A percentile compares a stretch with the other conserved stretches of the same genome.
Evolutionary conservation across 106 monocot genomes (phyloP).

Genomic region (Vanilla planifolia): DNA sequence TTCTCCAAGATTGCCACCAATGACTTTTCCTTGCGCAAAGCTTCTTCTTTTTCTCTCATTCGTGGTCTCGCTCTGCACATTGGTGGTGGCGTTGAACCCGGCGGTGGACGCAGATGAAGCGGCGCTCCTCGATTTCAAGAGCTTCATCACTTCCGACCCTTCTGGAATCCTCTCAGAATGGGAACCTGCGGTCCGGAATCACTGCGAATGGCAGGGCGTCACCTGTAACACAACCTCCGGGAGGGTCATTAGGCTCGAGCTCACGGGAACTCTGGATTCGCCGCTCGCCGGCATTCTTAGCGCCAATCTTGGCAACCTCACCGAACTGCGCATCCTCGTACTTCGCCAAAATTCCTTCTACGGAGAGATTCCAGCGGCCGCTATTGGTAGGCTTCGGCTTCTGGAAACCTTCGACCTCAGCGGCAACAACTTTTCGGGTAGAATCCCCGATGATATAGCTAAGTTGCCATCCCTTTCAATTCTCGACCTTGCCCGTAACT

Average conservation of each 20-base stretch:
- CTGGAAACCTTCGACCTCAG: slow-evolving; percentile 30
- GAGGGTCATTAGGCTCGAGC: slow-evolving; percentile 31
- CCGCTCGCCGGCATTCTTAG: slow-evolving; percentile 14
- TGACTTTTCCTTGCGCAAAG: background rate
- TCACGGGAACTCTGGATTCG: slow-evolving; percentile 12
- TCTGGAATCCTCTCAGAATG: slow-evolving; percentile 24
- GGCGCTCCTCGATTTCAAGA: slow-evolving; percentile 24
- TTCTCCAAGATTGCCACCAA: background rate
- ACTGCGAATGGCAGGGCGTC: slow-evolving; percentile 52
- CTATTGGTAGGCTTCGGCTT: slow-evolving; percentile 12
- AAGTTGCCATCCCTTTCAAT: slow-evolving; percentile 16
- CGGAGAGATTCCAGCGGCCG: slow-evolving; percentile 15
- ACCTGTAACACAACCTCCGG: slow-evolving; percentile 22
- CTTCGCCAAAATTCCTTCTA: slow-evolving; percentile 27
- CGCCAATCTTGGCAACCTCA: slow-evolving; percentile 17
- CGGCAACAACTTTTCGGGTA: slow-evolving; percentile 30
- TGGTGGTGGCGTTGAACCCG: background rate
- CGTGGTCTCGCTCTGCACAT: background rate
- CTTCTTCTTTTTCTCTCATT: slow-evolving; percentile 7
- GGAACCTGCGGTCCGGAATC: slow-evolving; percentile 9
- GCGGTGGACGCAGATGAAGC: slow-evolving; percentile 9
- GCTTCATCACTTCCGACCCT: slow-evolving; percentile 15
- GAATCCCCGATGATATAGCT: slow-evolving; percentile 17
- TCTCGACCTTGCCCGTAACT: slow-evolving; percentile 41
- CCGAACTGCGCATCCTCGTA: slow-evolving; percentile 26